Conservation (phyloP, 2,329 filamentous ascomycete genomes). For the Colletotrichum somersetense region DNA sequence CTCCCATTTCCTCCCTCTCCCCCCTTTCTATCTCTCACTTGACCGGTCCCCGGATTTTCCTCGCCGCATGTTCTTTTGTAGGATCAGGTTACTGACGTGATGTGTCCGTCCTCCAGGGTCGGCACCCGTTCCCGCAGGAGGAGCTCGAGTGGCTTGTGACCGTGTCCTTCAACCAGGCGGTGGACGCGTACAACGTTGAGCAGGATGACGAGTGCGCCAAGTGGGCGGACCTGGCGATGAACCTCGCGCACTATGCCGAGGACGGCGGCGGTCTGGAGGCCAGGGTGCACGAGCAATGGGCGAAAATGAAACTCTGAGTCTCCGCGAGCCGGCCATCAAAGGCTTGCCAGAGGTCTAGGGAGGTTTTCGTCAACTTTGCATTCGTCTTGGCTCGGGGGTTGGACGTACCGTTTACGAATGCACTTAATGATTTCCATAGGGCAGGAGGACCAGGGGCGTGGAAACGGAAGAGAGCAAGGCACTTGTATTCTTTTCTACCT, state of each 20-base stretch:
- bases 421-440: too few species aligned
- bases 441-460: background rate
- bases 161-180: slow-evolving; percentile 76
- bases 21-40: too few species aligned
- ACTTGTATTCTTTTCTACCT: background rate
- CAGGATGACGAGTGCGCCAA: slow-evolving; percentile 66
- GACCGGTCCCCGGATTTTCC: background rate
- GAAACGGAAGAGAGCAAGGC: too few species aligned
- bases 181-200: slow-evolving; percentile 72
- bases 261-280: slow-evolving; percentile 62
- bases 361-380: background rate
- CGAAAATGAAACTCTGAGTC: slow-evolving; percentile 25
- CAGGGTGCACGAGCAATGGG: slow-evolving; percentile 16
- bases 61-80: too few species aligned
- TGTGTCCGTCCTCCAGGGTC: slow-evolving; percentile 48
- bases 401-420: too few species aligned
- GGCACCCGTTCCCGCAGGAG: slow-evolving; percentile 68
- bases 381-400: too few species aligned
- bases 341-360: background rate
- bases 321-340: background rate
- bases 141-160: slow-evolving; percentile 84
- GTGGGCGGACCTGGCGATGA: slow-evolving; percentile 75
- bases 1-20: background rate
- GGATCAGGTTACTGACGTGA: slow-evolving; percentile 18
- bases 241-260: slow-evolving; percentile 68